Percentiles rank a stretch among this genome's conserved stretches.
These are phyloP conservation scores for Penicillium sp. DNA, from an alignment of 2,329 filamentous ascomycete species.

Conservation along the genomic window DNA sequence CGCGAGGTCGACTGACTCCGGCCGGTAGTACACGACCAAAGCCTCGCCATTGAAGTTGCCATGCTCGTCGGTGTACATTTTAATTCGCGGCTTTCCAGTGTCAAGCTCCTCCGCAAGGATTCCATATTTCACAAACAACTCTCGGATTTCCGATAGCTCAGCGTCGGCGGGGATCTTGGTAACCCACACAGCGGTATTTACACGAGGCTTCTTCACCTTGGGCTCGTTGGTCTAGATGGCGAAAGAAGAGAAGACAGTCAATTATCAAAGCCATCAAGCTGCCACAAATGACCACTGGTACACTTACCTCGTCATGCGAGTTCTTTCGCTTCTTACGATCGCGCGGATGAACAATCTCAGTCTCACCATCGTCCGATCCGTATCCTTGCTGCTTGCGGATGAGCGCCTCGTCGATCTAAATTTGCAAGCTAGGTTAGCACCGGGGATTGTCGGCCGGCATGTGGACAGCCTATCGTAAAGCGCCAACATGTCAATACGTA, in stretches of 20 bases:
- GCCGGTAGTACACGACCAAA: constrained; percentile 89
- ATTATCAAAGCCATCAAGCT: background rate
- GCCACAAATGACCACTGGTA: background rate
- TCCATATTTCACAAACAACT: constrained; percentile 83
- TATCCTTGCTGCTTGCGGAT: constrained; percentile 63
- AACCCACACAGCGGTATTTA: constrained; percentile 91
- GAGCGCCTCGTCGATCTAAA: constrained; percentile 59
- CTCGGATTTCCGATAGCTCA: constrained; percentile 74
- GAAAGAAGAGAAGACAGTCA: background rate
- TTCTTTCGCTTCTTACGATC: constrained; percentile 55
- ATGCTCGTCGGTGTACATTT: constrained; percentile 79
- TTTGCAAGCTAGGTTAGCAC: background rate
- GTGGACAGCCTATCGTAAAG: background rate
- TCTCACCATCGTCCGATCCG: constrained; percentile 57
- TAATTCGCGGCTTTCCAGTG: constrained; percentile 81
- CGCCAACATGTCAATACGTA: background rate
- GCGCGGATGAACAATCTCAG: constrained; percentile 46
- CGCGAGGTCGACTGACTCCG: constrained; percentile 76
- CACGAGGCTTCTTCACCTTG: constrained; percentile 45
- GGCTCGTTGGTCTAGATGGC: constrained; percentile 28
- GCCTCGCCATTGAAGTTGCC: constrained; percentile 93
- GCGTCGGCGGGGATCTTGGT: constrained; percentile 80
- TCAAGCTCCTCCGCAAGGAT: constrained; percentile 95
- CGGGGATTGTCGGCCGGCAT: background rate
- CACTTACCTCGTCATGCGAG: constrained; percentile 50